Evolutionary conservation across 805 yeast species (phyloP).

Genomic region (Metschnikowia baotianmanensis): DNA sequence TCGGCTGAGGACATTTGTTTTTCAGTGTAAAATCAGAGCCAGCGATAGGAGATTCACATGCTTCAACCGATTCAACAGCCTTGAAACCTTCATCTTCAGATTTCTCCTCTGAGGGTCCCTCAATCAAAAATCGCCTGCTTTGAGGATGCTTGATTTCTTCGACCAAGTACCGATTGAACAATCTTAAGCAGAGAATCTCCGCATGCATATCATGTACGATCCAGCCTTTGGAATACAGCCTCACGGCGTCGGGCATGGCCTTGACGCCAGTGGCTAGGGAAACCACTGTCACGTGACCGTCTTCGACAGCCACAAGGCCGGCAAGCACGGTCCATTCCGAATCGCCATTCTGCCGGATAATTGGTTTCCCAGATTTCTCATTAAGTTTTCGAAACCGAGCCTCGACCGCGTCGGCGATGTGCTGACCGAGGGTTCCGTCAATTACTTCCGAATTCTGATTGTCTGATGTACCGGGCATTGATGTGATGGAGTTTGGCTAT

Average conservation of each 20-base stretch:
- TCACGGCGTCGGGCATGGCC: constrained; percentile 57
- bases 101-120: too few species aligned
- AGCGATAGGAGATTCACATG: too few species aligned
- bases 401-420: constrained; percentile 27
- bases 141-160: constrained; percentile 33
- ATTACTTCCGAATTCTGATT: constrained; percentile 11
- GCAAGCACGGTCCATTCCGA: constrained; percentile 85
- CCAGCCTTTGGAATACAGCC: constrained; percentile 48
- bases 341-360: constrained; percentile 56
- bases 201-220: constrained; percentile 90
- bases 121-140: neutral
- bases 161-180: constrained; percentile 61
- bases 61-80: too few species aligned
- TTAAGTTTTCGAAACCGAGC: constrained; percentile 29
- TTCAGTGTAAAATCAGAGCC: too few species aligned
- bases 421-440: constrained; percentile 14
- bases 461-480: too few species aligned
- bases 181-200: constrained; percentile 71
- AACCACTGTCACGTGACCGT: constrained; percentile 34
- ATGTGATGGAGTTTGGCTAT: too few species aligned
- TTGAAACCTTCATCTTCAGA: neutral
- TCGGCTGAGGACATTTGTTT: too few species aligned
- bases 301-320: constrained; percentile 53
- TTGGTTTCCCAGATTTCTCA: constrained; percentile 55
- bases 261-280: constrained; percentile 82